A percentile compares a stretch with the other conserved stretches of the same genome.
Evolutionary conservation across 768 basidiomycete species (phyloP).

Genomic region (Hemileccinum rubropunctum): DNA sequence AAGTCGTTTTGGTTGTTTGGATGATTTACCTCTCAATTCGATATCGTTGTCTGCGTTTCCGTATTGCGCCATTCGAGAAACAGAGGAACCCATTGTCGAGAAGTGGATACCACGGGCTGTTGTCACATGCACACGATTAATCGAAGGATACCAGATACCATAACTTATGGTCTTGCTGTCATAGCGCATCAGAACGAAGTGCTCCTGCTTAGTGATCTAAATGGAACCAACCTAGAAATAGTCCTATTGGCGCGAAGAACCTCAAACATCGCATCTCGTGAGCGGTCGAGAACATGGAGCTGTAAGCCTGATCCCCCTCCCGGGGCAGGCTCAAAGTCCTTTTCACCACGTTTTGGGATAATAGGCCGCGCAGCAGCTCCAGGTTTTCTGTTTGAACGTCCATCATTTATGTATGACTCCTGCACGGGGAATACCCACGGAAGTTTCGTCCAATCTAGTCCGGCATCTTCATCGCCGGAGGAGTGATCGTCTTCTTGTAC

Average conservation of each 20-base stretch:
- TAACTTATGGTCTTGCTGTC: constrained; percentile 75
- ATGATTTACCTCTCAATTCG: background rate
- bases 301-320: constrained; percentile 72
- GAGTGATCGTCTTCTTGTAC: constrained; percentile 41
- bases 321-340: constrained; percentile 87
- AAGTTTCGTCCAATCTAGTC: constrained; percentile 81
- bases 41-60: constrained; percentile 31
- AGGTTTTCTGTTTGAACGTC: constrained; percentile 14
- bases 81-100: constrained; percentile 76
- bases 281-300: constrained; percentile 72
- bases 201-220: background rate
- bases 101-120: constrained; percentile 83
- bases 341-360: constrained; percentile 96
- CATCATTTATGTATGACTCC: constrained; percentile 4
- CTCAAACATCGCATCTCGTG: constrained; percentile 84
- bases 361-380: constrained; percentile 49
- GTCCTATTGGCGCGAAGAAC: constrained; percentile 71
- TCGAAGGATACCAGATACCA: constrained; percentile 71
- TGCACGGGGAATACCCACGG: constrained; percentile 39
- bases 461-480: constrained; percentile 72
- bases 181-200: background rate
- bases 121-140: constrained; percentile 64
- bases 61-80: constrained; percentile 42
- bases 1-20: constrained; percentile 58
- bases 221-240: constrained; percentile 61